Evolutionary conservation across 176 grass and related monocot species (phyloP), one percentile per base, ranked within the genome.

Genomic region (Bromus sterilis): DNA sequence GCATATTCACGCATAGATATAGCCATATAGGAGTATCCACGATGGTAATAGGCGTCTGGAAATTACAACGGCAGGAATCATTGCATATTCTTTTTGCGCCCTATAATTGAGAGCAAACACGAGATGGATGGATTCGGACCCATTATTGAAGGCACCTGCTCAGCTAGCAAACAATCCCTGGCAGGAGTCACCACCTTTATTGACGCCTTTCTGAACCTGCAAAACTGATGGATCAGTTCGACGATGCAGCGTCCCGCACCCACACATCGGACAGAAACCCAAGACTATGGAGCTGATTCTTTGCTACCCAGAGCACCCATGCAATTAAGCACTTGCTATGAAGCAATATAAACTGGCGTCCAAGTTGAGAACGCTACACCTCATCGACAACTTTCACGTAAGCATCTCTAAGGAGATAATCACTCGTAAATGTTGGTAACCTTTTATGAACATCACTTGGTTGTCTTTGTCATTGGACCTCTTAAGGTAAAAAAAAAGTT

Each of bases 91-190:
- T 57, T 84, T 80, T 51, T 84, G 86, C 68, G 39, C 12, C 81
- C 29, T 74, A 88, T 88, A 68, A 84, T 88, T 84, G 81, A 59
- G 48, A 79, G 67, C 66, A 84, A 48, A 64, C 37, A 40, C 59
- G 68, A 49, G 76, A 75, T 68, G 81, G 68, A 49, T 74, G 81
- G 68, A 49, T 74, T 60, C 44, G 59, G 23, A 63, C 59, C 18
- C 59, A 88, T 88, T 57, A 84, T 88, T 84, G 86, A 84, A 80
- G 76, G 59, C 76, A 84, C 81, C 58, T 25, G 79, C 65, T 60
- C n/a, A 24, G 26, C 7, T 20, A 51, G 48, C 48, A 20, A 81
- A 16, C 51, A 68, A 60, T 25, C 53, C 18, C 65, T 66, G 46
- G 25, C 46, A 81, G 60, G 61, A 69, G 4, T 49, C 39, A 36